Evolutionary conservation across 1,284 basidiomycete species (phyloP), one percentile per base, ranked within the genome.

Genomic region (Phellopilus nigrolimitatus): DNA sequence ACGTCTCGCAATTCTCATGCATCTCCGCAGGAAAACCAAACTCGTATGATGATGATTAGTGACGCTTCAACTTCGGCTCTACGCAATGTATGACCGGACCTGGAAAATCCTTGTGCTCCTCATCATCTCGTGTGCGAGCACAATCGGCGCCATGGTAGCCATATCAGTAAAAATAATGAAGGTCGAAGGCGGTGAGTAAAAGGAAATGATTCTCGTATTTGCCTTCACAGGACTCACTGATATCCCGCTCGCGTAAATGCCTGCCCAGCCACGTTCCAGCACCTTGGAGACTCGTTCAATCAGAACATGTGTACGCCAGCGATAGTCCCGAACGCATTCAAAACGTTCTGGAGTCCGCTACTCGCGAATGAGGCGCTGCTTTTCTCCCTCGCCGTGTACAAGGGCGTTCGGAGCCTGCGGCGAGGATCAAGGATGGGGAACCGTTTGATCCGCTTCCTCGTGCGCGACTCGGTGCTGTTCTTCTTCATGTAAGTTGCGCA

Each of bases 271-370:
- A n/a, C n/a, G n/a, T n/a, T n/a, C n/a, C n/a, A n/a, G n/a, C n/a
- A n/a, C n/a, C n/a, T n/a, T n/a, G n/a, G n/a, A n/a, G n/a, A n/a
- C n/a, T n/a, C n/a, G n/a, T n/a, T n/a, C n/a, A n/a, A n/a, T n/a
- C n/a, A n/a, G n/a, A n/a, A n/a, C n/a, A n/a, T n/a, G n/a, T n/a
- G n/a, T n/a, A n/a, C n/a, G n/a, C n/a, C n/a, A n/a, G n/a, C n/a
- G n/a, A n/a, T n/a, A n/a, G n/a, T n/a, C n/a, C n/a, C n/a, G n/a
- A n/a, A n/a, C n/a, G n/a, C n/a, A n/a, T n/a, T n/a, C n/a, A n/a
- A n/a, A n/a, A n/a, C n/a, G n/a, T 33, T 42, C 15, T 49, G 47
- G 47, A 42, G 41, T 31, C 47, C 47, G 9, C 8, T 49, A 6
- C 38, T 49, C 9, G 27, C 30, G 2, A 19, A 41, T 17, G 47